Conservation (phyloP, 2,329 filamentous ascomycete genomes). For the Xylariaceae sp. region DNA sequence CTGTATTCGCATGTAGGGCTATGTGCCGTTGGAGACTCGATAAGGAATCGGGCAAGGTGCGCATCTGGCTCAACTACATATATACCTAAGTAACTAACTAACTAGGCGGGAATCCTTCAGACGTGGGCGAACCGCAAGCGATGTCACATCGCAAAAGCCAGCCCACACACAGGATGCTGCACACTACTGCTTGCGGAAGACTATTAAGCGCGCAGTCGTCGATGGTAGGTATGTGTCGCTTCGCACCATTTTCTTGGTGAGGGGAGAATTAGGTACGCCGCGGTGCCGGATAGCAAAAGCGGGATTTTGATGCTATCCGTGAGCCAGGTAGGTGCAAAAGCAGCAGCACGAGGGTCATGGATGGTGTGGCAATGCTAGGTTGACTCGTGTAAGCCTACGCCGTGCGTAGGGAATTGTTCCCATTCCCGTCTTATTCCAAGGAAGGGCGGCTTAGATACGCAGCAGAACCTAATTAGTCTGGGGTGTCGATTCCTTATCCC, state of each 20-base stretch:
- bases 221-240: neutral
- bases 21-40: neutral
- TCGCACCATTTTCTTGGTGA: constrained; percentile 8
- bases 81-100: too few species aligned
- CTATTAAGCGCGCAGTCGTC: neutral
- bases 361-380: neutral
- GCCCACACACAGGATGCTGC: neutral
- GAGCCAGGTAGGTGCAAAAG: neutral
- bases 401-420: neutral
- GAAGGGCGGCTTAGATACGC: neutral
- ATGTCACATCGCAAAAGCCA: neutral
- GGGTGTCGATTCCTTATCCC: neutral
- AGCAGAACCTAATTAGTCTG: too few species aligned
- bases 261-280: neutral
- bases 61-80: neutral
- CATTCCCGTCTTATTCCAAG: neutral
- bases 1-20: neutral
- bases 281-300: neutral
- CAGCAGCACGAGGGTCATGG: neutral
- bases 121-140: neutral
- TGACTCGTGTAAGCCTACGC: neutral
- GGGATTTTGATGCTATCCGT: neutral
- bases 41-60: neutral
- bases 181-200: constrained; percentile 1
- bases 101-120: constrained; percentile 7